Percentiles rank a stretch among this genome's conserved stretches.
phyloP scores from a whole-genome alignment of 257 asterid genomes.

The Salvia rosmarinus region DNA sequence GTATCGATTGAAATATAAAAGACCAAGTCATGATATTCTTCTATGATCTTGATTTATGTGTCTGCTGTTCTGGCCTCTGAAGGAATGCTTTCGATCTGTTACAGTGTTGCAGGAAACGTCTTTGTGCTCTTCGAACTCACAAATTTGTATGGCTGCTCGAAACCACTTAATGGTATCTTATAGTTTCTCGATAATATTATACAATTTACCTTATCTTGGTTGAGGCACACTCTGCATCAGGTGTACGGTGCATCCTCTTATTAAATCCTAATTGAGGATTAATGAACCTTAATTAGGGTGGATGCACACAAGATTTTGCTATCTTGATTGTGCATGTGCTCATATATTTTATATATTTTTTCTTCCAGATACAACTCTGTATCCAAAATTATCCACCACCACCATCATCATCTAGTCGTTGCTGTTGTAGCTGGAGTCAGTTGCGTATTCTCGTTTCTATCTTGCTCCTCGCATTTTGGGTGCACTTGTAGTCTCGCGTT shows the following conservation, averaged over 20 bases:
- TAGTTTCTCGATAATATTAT: neutral
- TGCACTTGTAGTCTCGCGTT: constrained; percentile 68
- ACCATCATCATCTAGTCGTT: constrained; percentile 48
- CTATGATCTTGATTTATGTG: neutral
- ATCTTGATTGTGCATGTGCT: too few relatives aligned
- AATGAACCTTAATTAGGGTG: too few relatives aligned
- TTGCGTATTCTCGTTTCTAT: constrained; percentile 57
- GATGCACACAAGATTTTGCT: too few relatives aligned
- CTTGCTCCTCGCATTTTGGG: constrained; percentile 62
- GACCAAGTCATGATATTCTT: neutral
- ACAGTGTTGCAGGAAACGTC: constrained; percentile 86
- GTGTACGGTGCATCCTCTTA: too few relatives aligned
- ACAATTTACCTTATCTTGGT: neutral
- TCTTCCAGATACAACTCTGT: constrained; percentile 57
- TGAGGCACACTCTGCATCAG: too few relatives aligned
- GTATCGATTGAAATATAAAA: neutral
- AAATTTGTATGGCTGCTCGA: constrained; percentile 58
- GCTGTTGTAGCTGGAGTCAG: constrained; percentile 61
- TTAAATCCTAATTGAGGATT: too few relatives aligned
- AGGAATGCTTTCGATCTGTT: constrained; percentile 25
- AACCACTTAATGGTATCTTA: constrained; percentile 68
- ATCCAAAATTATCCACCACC: constrained; percentile 49
- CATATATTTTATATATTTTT: neutral
- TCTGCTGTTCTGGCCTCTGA: neutral
- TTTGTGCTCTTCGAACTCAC: constrained; percentile 74